Conservation (phyloP, 164 flowering plant species). For the Vitis riparia region DNA sequence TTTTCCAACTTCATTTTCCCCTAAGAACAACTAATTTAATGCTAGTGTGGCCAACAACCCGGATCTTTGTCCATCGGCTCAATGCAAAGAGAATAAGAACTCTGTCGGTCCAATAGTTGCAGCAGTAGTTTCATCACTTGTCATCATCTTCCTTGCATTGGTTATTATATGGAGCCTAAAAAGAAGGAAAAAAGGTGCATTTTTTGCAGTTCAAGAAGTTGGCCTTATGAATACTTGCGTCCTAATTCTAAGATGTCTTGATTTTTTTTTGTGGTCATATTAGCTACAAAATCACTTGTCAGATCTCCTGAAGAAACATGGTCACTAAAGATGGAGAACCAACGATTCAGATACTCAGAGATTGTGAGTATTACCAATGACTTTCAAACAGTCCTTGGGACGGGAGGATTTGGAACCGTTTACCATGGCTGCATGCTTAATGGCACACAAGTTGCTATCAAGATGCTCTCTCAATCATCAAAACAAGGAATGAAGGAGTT, state of each 20-base stretch:
- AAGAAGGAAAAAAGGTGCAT: constrained; percentile 19
- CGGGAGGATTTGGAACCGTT: constrained; percentile 54
- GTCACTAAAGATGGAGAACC: constrained; percentile 7
- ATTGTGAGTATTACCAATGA: constrained; percentile 36
- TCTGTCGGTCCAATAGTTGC: constrained; percentile 14
- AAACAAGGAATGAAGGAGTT: constrained; percentile 31
- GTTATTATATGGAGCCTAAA: constrained; percentile 5
- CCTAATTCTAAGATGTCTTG: neutral
- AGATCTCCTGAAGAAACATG: neutral
- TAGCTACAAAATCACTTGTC: neutral
- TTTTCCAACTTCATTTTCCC: neutral
- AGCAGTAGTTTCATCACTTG: constrained; percentile 2
- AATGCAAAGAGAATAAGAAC: constrained; percentile 23
- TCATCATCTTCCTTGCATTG: constrained; percentile 5
- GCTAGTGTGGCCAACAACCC: constrained; percentile 16
- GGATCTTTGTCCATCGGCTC: constrained; percentile 14
- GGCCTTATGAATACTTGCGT: neutral
- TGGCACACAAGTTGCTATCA: constrained; percentile 34
- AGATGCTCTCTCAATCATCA: constrained; percentile 30
- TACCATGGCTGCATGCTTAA: constrained; percentile 39
- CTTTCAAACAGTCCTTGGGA: constrained; percentile 39
- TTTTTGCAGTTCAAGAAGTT: neutral
- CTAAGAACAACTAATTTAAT: no score
- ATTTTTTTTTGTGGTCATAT: neutral
- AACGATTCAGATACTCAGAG: constrained; percentile 34